Percentiles rank a stretch among this genome's conserved stretches.
phyloP scores from a whole-genome alignment of 2,329 filamentous ascomycete genomes.

The Aspergillus glaucus region DNA sequence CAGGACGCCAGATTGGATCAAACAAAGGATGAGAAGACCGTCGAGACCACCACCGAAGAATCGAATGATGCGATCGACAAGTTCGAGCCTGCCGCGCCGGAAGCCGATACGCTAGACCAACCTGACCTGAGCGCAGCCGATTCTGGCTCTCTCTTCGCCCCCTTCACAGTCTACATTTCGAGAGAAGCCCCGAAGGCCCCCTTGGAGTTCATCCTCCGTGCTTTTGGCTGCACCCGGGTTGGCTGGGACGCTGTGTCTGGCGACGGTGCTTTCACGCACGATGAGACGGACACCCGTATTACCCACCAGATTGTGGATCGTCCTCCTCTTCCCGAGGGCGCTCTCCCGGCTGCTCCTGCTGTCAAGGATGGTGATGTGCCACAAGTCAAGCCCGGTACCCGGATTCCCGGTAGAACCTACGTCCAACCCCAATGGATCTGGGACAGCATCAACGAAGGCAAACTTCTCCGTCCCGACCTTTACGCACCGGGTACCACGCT shows the following conservation, averaged over 20 bases:
- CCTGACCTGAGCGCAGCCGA: conserved; percentile 62
- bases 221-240: conserved; percentile 92
- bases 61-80: conserved; percentile 70
- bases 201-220: conserved; percentile 84
- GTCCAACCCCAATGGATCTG: conserved; percentile 98
- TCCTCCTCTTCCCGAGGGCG: conserved; percentile 61
- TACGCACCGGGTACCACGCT: conserved; percentile 86
- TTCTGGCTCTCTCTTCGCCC: conserved; percentile 71
- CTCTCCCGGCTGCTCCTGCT: conserved; percentile 38
- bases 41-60: conserved; percentile 41
- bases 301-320: conserved; percentile 96
- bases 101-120: conserved; percentile 80
- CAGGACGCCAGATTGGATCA: conserved; percentile 37
- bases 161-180: conserved; percentile 86
- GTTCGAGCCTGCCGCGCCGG: conserved; percentile 76
- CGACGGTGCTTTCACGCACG: conserved; percentile 83
- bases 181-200: conserved; percentile 87
- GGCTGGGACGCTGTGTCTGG: conserved; percentile 91
- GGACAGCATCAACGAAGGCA: conserved; percentile 91
- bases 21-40: conserved; percentile 37
- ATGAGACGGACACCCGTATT: conserved; percentile 80
- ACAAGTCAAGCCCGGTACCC: conserved; percentile 54
- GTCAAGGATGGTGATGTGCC: conserved; percentile 39
- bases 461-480: conserved; percentile 75
- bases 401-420: conserved; percentile 87